Percentiles rank a stretch among this genome's conserved stretches.
Evolutionary conservation across 805 yeast species (phyloP).

Genomic region (Saitoella complicata): DNA sequence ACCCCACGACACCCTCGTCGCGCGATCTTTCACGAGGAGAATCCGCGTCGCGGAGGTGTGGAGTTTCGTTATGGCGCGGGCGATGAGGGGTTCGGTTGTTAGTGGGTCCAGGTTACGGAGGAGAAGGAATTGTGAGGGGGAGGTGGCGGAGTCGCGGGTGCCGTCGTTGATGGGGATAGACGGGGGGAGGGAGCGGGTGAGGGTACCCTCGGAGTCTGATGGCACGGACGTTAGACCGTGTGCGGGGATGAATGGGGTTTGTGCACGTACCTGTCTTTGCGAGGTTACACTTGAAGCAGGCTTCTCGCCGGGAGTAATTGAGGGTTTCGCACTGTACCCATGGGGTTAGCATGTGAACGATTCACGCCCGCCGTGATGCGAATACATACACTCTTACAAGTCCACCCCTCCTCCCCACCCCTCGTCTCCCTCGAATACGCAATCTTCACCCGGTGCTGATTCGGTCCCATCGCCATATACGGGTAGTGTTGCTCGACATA

Average conservation of each 20-base stretch:
- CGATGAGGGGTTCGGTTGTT: slow-evolving; percentile 3
- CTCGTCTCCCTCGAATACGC: slow-evolving; percentile 2
- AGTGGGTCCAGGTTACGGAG: slow-evolving; percentile 3
- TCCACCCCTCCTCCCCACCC: slow-evolving; percentile 6
- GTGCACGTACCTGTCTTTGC: slow-evolving; percentile 2
- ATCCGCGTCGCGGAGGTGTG: slow-evolving; percentile 1
- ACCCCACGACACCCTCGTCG: slow-evolving; percentile 3
- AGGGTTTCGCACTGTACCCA: slow-evolving; percentile 3
- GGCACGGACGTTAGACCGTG: neutral
- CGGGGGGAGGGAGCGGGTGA: slow-evolving; percentile 1
- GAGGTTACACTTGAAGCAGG: slow-evolving; percentile 6
- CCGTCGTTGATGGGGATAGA: slow-evolving; percentile 5
- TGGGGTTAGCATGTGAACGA: neutral
- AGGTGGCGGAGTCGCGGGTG: slow-evolving; percentile 4
- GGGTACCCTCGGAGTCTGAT: neutral
- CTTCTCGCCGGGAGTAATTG: slow-evolving; percentile 6
- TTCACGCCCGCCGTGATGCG: neutral
- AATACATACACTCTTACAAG: slow-evolving; percentile 3
- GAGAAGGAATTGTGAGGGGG: slow-evolving; percentile 10
- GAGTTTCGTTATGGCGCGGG: neutral
- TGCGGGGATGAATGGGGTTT: neutral
- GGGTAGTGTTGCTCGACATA: slow-evolving; percentile 5
- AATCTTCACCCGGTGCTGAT: neutral
- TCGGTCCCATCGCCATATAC: neutral
- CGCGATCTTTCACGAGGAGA: slow-evolving; percentile 9